Base-by-base conservation (phyloP, 768 basidiomycete species). In the Lactarius psammicola region DNA sequence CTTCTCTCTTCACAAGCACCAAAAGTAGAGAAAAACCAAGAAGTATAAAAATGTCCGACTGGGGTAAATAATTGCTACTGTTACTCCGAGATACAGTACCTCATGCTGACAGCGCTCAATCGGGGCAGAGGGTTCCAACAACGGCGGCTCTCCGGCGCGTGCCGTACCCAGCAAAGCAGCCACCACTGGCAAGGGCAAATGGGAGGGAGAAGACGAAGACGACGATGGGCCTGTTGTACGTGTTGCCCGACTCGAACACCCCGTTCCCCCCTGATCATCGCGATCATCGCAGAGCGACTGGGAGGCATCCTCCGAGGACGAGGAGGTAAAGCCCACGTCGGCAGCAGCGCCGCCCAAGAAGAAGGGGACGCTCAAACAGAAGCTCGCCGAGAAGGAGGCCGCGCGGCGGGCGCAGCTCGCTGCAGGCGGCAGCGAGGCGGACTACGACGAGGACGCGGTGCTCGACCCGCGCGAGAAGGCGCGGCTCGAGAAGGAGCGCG, bases 161-260 rank as follows among this genome's bases (percentile, higher is more conserved):
- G 53, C 65, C 71, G 70, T 62, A 66, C 65, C 54, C 60, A 70
- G 20, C 69, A 75, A 74, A 63, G 71, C 70, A 15, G 70, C 71
- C 18, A 64, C 68, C 18, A n/a, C n/a, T n/a, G n/a, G n/a, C n/a
- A 70, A 64, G 30, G 82, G 78, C 66, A 92, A 89, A 77, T 97
- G 91, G 88, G 89, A 88, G 67, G 95, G 91, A 56, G 95, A 98
- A 76, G 95, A 97, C 72, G 91, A 91, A 72, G 94, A 95, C 0
- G 87, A 87, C 15, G 85, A 87, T n/a, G 78, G 69, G 2, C 90
- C 90, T 49, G 90, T 86, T 60, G 94, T 95, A 73, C 71, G 90
- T 82, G 28, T 17, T 11, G 30, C 49, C 17, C 5, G 15, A 67
- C 65, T 60, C 36, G 30, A 51, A 33, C 13, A 1, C 38, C 17